Base-by-base conservation (phyloP, 176 grass and related monocot genomes). In the Eragrostis nindensis region DNA sequence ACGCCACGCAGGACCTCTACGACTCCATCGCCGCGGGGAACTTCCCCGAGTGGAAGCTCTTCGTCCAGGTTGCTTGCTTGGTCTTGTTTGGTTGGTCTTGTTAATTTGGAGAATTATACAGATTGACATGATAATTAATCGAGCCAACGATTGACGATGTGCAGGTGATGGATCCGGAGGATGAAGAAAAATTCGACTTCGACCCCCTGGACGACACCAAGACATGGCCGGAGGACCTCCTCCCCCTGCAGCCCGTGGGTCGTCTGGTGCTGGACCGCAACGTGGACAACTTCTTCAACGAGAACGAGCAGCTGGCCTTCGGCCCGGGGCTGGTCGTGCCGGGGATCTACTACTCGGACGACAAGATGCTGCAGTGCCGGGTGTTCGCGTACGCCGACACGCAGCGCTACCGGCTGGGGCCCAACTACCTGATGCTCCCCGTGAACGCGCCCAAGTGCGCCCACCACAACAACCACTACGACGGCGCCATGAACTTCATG, bases 341-440 rank as follows among this genome's bases (percentile, higher is more conserved):
- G 0, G 94, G 94, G 8, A 97, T 97, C 76, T 90, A 97, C 91
- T 97, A 97, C 89, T 97, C 94, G 13, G 94, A 97, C 81, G 94
- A 97, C 80, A 97, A 97, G 82, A 97, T 97, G 94, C 94, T 97
- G 16, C 94, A 97, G 82, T 97, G 94, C 81, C 53, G 94, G 53
- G 84, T 94, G 62, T 97, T 97, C 85, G 94, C 94, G 13, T 97
- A 97, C 48, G 94, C 74, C 16, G 94, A 97, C 91, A 97, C 94
- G 7, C 94, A 97, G 87, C 70, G 94, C 0, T 97, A 97, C 89
- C 48, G 94, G 19, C 87, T 97, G 0, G 94, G 94, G 0, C 94
- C 94, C 0, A 97, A 97, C 85, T 97, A 97, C 91, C 84, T 97
- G 48, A 94, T 86, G 94, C 88, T 97, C 16, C 94, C 91, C 0